Percentiles rank a stretch among this genome's conserved stretches.
These are phyloP conservation scores for Globisporangium alternatum DNA, from an alignment of 352 stramenopile genomes.

Conservation along the genomic window DNA sequence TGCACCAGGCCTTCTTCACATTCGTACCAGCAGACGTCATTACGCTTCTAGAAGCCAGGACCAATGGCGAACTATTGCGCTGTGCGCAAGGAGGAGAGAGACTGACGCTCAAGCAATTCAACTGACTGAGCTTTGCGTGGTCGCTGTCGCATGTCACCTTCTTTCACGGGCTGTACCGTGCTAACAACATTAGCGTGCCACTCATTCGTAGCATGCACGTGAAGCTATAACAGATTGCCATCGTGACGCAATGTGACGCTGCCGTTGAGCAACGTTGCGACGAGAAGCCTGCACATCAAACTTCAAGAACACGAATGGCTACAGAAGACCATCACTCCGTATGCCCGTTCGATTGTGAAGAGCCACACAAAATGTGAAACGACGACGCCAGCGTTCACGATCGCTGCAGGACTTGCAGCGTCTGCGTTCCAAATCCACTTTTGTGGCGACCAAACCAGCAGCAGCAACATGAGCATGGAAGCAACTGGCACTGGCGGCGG, in stretches of 20 bases:
- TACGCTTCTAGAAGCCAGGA: background rate
- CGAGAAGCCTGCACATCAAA: background rate
- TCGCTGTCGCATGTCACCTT: background rate
- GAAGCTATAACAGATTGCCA: background rate
- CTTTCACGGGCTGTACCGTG: background rate
- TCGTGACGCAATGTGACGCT: background rate
- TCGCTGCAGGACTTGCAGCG: background rate
- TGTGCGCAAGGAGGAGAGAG: background rate
- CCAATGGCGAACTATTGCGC: background rate
- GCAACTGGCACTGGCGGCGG: background rate
- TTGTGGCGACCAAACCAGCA: background rate
- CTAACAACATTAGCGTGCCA: background rate
- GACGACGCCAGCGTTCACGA: background rate
- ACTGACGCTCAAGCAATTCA: background rate
- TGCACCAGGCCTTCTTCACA: background rate
- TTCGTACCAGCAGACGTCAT: background rate
- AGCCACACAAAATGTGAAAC: constrained; percentile 4
- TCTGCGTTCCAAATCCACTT: background rate
- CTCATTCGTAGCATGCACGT: constrained; percentile 12
- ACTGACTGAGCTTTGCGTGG: background rate
- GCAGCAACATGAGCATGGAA: background rate
- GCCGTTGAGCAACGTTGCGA: background rate
- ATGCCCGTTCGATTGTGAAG: background rate
- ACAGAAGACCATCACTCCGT: background rate
- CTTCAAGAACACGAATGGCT: background rate